Base-by-base conservation (phyloP, 140 eudicot species). In the Artemisia princeps region DNA sequence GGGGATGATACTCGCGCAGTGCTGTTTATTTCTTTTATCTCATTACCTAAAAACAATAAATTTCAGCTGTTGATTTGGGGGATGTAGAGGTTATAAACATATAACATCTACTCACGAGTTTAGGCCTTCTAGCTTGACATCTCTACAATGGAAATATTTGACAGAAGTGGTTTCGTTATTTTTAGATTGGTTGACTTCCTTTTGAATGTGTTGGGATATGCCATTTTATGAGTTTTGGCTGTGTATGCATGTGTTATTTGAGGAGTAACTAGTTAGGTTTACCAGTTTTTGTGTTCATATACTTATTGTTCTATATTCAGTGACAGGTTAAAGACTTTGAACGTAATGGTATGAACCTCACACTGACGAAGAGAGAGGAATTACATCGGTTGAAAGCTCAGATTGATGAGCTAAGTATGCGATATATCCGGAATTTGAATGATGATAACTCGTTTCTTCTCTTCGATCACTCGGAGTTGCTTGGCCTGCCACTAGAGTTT, bases 321-420 rank as follows among this genome's bases (percentile, higher is more conserved):
- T 92, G 96, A 88, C 98, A 92, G 98, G 78, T 92, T 81, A 82
- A 72, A 83, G 98, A 85, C 30, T 92, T 83, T 78, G 98, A 92
- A 56, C 84, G 86, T 72, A 92, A 88, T 85, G 98, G 98, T 52
- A 67, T 86, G 77, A 82, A 78, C 73, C 92, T 92, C 24, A 83
- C 94, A 33, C 67, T 76, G 73, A 79, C 96, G 51, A 88, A 88
- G 78, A 84, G 87, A 65, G 89, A 85, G 74, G 96, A 88, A 72
- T 71, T 92, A 74, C 92, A 85, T 42, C 86, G 95, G 15, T 55
- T 88, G 69, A 86, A 75, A 85, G 62, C 77, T 72, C 86, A 85
- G 51, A 82, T 88, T 60, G 90, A 92, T 54, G 96, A 85, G 61
- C 77, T 85, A n/a, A n/a, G n/a, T n/a, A n/a, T n/a, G n/a, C n/a